Conservation (phyloP, 495 filamentous ascomycete genomes). For the Apodospora peruviana region DNA sequence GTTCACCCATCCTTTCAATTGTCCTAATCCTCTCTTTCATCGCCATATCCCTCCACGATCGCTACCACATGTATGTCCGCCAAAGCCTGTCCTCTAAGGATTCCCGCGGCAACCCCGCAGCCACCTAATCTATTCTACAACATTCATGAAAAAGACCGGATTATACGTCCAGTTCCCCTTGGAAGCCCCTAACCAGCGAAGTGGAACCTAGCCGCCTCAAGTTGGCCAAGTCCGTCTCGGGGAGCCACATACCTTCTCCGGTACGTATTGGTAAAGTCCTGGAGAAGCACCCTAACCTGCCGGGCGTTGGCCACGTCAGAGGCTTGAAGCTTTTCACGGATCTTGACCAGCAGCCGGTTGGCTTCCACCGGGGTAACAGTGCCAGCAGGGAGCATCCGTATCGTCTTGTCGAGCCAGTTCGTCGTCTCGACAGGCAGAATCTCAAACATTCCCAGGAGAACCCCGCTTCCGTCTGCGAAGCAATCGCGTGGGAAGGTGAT, state of each 20-base stretch:
- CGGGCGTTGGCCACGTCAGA: constrained; percentile 58
- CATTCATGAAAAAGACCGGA: too few relatives aligned
- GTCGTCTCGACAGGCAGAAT: constrained; percentile 73
- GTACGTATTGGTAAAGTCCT: constrained; percentile 95
- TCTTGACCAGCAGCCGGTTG: constrained; percentile 58
- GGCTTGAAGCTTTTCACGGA: constrained; percentile 60
- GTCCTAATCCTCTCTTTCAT: too few relatives aligned
- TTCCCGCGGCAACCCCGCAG: too few relatives aligned
- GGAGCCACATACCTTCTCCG: constrained; percentile 89
- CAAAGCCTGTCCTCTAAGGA: too few relatives aligned
- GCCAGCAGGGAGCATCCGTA: constrained; percentile 76
- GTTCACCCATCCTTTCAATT: too few relatives aligned
- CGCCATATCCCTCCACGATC: too few relatives aligned
- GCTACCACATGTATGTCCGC: too few relatives aligned
- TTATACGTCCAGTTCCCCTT: too few relatives aligned
- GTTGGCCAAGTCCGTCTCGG: constrained; percentile 77
- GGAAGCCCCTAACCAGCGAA: constrained; percentile 61
- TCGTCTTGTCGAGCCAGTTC: constrained; percentile 72
- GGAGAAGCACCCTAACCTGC: constrained; percentile 77
- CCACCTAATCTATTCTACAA: too few relatives aligned
- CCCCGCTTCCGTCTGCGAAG: constrained; percentile 86
- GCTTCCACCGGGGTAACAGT: constrained; percentile 60
- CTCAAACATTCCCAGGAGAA: constrained; percentile 85
- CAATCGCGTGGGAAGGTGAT: constrained; percentile 94
- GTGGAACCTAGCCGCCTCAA: constrained; percentile 81